Base-by-base conservation (phyloP, 73 alveolate species). In the Paramecium sonneborni region DNA sequence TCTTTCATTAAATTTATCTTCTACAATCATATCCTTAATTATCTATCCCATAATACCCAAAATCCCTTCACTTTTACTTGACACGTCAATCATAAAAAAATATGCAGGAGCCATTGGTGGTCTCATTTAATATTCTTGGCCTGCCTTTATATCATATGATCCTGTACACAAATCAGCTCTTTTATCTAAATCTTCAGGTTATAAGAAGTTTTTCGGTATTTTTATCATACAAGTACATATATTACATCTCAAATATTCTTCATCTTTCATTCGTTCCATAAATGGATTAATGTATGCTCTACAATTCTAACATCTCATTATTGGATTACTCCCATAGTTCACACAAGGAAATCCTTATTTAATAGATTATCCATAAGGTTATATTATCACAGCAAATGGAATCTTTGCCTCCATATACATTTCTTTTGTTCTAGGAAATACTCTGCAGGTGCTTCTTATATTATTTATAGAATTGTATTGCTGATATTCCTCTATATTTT, bases 251-350 rank as follows among this genome's bases (percentile, higher is more conserved):
- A 98, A 95, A 74, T 94, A 93, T 24, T 92, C 79, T 14, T 98
- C 97, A 52, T 92, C 96, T 14, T 96, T 97, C 37, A 92, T 57
- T 85, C 96, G 94, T 57, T 95, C 96, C 68, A 97, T 90, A 88
- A 94, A 97, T 3, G 99, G 99, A 93, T 98, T 98, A 20, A 98
- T 90, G 96, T 97, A 98, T 9, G 99, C 99, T 38, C 96, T 85
- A 62, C 99, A 98, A 57, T 96, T 96, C 67, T 94, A 88, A 85
- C 99, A 98, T 56, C 99, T 94, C 12, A 95, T 93, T 24, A 96
- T 95, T 14, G 93, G 94, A 68, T 93, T 86, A 14, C 85, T 57
- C 10, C 96, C 97, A 87, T 74, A 96, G 15, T 86, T 32, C 6
- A 93, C 95, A 46, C 93, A 28, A 3, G 97, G 98, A 11, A 95